Base-by-base conservation (phyloP, 2,329 filamentous ascomycete species). In the Sporothrix brunneoviolacea region DNA sequence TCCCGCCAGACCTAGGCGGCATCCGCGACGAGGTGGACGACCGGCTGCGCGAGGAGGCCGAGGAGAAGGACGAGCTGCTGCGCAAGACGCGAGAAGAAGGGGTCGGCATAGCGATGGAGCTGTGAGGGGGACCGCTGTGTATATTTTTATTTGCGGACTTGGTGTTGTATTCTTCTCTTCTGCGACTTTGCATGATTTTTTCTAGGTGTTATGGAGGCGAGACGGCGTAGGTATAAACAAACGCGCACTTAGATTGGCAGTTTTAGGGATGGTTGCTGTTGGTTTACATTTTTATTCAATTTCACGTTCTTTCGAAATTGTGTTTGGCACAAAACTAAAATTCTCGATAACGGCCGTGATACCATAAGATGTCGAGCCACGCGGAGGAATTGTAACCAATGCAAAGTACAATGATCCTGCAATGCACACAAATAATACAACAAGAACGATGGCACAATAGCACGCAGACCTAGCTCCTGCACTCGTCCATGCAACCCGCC, bases 1-100 rank as follows among this genome's bases (percentile, higher is more conserved):
- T 96, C 48, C 89, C 88, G 9, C 85, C 87, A 0, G 88, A 91
- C 61, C 74, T 93, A 7, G 74, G 77, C 16, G 80, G 75, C 37
- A 74, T 87, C 10, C 73, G 86, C 56, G 80, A 85, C 51, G 79
- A 87, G 49, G 79, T 88, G 1, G 86, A 91, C 61, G 75, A 79
- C 48, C 71, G 77, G 56, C 65, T 88, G 43, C 80, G 79, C 58
- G 84, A 88, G 60, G 79, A 84, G 62, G 71, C 70, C 15, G 76
- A 83, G 48, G 79, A 82, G 51, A 73, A 70, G 55, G 74, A 83
- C 54, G 76, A 82, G 19, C 64, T 68, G 27, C 61, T 75, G 40
- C 73, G 80, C 51, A 73, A 66, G 56, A 68, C 73, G 15, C 71
- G 71, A 41, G 79, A 86, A 60, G 78, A 79, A 54, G 81, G 75